Conservation (phyloP, 1,284 basidiomycete species). For the Sparassis latifolia region DNA sequence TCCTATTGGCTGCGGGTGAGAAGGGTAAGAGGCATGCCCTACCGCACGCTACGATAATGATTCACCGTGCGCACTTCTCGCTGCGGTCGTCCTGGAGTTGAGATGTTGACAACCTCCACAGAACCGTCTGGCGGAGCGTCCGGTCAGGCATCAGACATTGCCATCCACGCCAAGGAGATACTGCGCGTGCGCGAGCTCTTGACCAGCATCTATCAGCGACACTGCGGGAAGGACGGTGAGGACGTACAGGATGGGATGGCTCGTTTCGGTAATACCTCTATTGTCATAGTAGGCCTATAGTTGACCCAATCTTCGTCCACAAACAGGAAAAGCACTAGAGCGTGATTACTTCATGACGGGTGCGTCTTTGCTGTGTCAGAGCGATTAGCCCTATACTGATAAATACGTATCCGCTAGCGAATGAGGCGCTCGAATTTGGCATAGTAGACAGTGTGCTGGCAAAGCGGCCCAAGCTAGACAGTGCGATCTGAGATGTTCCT, state of each 20-base stretch:
- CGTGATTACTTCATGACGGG: constrained; percentile 94
- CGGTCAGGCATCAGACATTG: constrained; percentile 90
- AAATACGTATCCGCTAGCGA: constrained; percentile 39
- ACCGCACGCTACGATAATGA: constrained; percentile 93
- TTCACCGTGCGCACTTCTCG: constrained; percentile 71
- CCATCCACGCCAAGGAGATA: constrained; percentile 91
- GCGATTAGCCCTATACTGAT: constrained; percentile 1
- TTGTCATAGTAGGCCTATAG: constrained; percentile 6
- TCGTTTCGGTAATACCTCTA: constrained; percentile 62
- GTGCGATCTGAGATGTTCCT: neutral
- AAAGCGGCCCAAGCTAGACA: constrained; percentile 45
- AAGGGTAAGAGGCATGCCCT: constrained; percentile 84
- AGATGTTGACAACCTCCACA: constrained; percentile 24
- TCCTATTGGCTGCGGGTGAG: constrained; percentile 83
- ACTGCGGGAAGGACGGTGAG: constrained; percentile 68
- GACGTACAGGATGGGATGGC: constrained; percentile 52
- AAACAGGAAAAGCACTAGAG: constrained; percentile 77
- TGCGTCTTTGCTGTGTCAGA: constrained; percentile 23
- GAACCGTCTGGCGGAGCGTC: constrained; percentile 93
- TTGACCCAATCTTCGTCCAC: constrained; percentile 13
- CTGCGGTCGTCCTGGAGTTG: neutral
- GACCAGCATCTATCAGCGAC: constrained; percentile 80
- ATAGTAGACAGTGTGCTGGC: constrained; percentile 88
- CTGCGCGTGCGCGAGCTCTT: constrained; percentile 76
- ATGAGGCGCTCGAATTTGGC: constrained; percentile 83